A percentile compares a stretch with the other conserved stretches of the same genome.
phyloP scores from a whole-genome alignment of 2,329 filamentous ascomycete species.

The Beauveria pseudobassiana region DNA sequence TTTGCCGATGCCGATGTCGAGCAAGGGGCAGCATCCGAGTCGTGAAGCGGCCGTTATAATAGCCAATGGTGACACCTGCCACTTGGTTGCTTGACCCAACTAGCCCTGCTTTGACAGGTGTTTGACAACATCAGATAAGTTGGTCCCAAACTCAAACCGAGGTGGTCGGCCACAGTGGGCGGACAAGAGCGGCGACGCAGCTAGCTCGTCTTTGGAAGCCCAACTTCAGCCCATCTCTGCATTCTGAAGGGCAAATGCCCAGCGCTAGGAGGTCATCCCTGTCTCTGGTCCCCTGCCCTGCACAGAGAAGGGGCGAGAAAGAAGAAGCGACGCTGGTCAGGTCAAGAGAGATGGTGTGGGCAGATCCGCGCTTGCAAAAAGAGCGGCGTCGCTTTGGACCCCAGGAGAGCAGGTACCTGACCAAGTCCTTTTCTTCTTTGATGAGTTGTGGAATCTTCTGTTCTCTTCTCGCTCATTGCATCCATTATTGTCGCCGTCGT shows the following conservation, averaged over 20 bases:
- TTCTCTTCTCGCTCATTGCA: not conserved
- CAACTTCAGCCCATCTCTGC: conserved; percentile 4
- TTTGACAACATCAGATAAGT: not conserved
- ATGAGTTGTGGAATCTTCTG: not conserved
- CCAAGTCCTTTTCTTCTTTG: not conserved
- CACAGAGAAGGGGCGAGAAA: not conserved
- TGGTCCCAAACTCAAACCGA: not conserved
- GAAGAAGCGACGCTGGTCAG: conserved; percentile 1
- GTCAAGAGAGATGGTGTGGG: conserved; percentile 2
- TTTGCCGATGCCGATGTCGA: not conserved
- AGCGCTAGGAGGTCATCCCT: not conserved
- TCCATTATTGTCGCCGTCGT: not conserved
- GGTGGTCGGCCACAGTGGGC: not conserved
- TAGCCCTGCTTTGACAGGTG: not conserved
- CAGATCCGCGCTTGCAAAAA: conserved; percentile 7
- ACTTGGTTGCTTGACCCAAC: not conserved
- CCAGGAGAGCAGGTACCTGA: not conserved
- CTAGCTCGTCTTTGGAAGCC: conserved; percentile 6
- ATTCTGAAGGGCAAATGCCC: not conserved
- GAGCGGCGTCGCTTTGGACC: conserved; percentile 2
- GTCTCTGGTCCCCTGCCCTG: not conserved
- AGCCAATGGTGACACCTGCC: not conserved
- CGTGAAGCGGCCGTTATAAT: not conserved
- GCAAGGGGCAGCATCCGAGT: not conserved
- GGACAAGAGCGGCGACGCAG: conserved; percentile 1